A percentile compares a stretch with the other conserved stretches of the same genome.
phyloP scores from a whole-genome alignment of 768 basidiomycete genomes.

The Suillus fuscotomentosus region DNA sequence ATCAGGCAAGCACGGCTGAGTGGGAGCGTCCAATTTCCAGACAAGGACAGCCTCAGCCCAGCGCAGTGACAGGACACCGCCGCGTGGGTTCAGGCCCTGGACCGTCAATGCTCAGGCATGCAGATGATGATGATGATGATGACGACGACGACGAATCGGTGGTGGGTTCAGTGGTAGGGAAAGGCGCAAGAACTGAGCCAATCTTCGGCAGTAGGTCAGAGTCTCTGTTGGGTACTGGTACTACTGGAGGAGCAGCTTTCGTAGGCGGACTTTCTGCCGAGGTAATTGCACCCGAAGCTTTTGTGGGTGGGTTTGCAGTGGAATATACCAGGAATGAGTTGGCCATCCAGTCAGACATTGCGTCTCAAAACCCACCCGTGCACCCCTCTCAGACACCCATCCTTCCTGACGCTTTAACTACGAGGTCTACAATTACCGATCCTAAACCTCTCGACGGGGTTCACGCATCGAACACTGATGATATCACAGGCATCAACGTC shows the following conservation, averaged over 20 bases:
- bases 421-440: not conserved
- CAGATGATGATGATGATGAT: not conserved
- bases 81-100: not conserved
- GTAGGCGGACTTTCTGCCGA: not conserved
- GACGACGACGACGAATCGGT: not conserved
- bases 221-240: not conserved
- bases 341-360: constrained; percentile 4
- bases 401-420: constrained; percentile 1
- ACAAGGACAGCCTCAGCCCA: constrained; percentile 9
- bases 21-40: constrained; percentile 7
- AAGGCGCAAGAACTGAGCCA: not conserved
- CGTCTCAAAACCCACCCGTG: constrained; percentile 4
- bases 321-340: not conserved
- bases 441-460: not conserved
- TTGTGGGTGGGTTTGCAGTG: constrained; percentile 3
- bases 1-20: not conserved
- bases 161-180: not conserved
- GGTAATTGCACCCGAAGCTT: not conserved
- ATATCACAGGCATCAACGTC: constrained; percentile 11
- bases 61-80: not conserved
- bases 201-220: not conserved
- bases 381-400: constrained; percentile 13
- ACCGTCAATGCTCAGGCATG: constrained; percentile 8
- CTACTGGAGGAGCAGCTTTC: not conserved
- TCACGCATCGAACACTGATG: not conserved